phyloP scores from a whole-genome alignment of 164 flowering plant species.

The Cinnamomum chago region DNA sequence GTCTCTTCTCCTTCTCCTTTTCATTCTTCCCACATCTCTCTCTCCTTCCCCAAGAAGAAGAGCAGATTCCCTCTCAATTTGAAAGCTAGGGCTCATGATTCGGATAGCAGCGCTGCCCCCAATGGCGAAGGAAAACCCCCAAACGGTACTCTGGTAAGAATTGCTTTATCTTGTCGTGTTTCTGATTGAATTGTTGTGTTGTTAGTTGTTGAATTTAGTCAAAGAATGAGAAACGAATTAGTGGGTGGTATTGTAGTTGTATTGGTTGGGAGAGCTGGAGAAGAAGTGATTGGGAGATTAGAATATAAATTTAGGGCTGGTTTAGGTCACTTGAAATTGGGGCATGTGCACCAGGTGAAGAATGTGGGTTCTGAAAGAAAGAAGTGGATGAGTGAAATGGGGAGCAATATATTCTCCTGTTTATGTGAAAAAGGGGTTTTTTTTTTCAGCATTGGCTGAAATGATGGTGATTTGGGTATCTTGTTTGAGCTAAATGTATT shows the following conservation, averaged over 20 bases:
- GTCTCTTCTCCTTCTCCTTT: too few relatives aligned
- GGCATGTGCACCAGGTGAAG: not conserved
- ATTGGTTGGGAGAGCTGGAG: not conserved
- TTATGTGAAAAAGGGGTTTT: too few relatives aligned
- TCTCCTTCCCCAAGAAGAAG: not conserved
- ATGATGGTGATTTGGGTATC: not conserved
- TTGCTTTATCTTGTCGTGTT: not conserved
- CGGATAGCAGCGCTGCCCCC: not conserved
- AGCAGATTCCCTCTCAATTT: not conserved
- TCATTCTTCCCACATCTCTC: not conserved
- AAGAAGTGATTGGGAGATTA: too few relatives aligned
- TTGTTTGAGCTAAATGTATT: too few relatives aligned
- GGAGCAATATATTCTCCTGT: not conserved
- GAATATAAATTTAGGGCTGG: too few relatives aligned
- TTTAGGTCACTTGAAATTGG: not conserved
- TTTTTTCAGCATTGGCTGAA: not conserved
- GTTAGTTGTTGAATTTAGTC: not conserved
- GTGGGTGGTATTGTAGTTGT: not conserved
- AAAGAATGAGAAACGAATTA: not conserved
- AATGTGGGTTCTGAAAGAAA: not conserved
- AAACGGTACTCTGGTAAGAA: constrained; percentile 11
- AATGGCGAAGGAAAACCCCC: constrained; percentile 4
- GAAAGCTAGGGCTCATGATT: not conserved
- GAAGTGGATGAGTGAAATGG: not conserved
- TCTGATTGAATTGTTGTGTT: not conserved